Base-by-base conservation (phyloP, 2,329 filamentous ascomycete species). In the Penicillium sp. region DNA sequence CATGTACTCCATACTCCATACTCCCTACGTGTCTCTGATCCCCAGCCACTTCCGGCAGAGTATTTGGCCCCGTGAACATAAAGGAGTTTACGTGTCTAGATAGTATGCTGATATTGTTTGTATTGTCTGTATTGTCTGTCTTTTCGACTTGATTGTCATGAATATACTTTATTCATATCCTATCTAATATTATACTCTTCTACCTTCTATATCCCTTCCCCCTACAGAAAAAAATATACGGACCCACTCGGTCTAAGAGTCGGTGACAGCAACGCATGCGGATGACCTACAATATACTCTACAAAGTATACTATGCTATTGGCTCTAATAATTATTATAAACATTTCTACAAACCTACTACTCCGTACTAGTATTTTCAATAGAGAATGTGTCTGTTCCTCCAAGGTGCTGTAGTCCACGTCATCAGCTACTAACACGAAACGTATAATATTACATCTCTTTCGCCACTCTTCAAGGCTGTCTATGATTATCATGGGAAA, bases 31-130 rank as follows among this genome's bases (percentile, higher is more conserved):
- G 31, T 56, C 47, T 56, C 53, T 23, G 25, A 51, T 46, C 25
- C 53, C 47, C 54, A 56, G 54, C 54, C 54, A 56, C 47, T 45
- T 51, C 54, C 47, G 54, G 40, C 23, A 38, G 40, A 45, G 40
- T 42, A 45, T 52, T 52, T 45, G 33, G 17, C 37, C n/a, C 37
- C 23, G 19, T 40, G 23, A 33, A 46, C 19, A 4, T 38, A 33
- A 12, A 25, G 8, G 21, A n/a, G n/a, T 12, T 21, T 23, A 48
- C 31, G 19, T 35, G 46, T 48, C 15, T 35, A 15, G 31, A 13
- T 23, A 23, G n/a, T 31, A 17, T 35, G 29, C 19, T 17, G 8
- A n/a, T 12, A 23, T 23, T 12, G 31, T 33, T 6, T 33, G 6
- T 12, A n/a, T 23, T 12, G 33, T 35, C 15, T 35, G 6, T 12